phyloP scores from a whole-genome alignment of 2,329 filamentous ascomycete genomes.

The Thielaviopsis punctulata region DNA sequence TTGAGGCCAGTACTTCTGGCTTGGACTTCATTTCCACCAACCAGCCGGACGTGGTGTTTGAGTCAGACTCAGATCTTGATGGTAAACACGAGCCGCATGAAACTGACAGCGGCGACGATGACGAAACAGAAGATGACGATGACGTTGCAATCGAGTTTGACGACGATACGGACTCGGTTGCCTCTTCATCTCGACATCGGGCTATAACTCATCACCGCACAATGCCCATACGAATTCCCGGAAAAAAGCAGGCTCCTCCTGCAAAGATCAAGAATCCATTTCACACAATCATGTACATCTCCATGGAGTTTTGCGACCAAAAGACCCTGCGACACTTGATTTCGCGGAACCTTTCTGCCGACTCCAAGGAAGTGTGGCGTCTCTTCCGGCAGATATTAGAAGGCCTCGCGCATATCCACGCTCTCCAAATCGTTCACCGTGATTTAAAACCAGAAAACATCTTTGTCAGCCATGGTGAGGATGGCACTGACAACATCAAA shows the following conservation, averaged over 20 bases:
- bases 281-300: conserved; percentile 76
- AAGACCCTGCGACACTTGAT: conserved; percentile 84
- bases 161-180: neutral
- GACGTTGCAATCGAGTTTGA: neutral
- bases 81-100: conserved; percentile 23
- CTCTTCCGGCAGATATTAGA: conserved; percentile 83
- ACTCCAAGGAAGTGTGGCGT: conserved; percentile 69
- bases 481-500: conserved; percentile 74
- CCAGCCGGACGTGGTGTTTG: conserved; percentile 56
- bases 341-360: conserved; percentile 52
- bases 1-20: conserved; percentile 50
- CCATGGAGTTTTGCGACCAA: conserved; percentile 98
- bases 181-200: neutral
- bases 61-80: conserved; percentile 34
- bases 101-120: conserved; percentile 12
- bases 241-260: neutral
- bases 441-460: conserved; percentile 96
- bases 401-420: conserved; percentile 77
- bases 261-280: conserved; percentile 27
- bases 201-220: neutral
- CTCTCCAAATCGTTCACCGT: conserved; percentile 80
- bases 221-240: conserved; percentile 2
- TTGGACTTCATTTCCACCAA: conserved; percentile 64
- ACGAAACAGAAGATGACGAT: conserved; percentile 12
- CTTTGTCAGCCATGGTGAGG: conserved; percentile 55